phyloP scores from a whole-genome alignment of 2,329 filamentous ascomycete genomes.

The Trichoderma sp. region DNA sequence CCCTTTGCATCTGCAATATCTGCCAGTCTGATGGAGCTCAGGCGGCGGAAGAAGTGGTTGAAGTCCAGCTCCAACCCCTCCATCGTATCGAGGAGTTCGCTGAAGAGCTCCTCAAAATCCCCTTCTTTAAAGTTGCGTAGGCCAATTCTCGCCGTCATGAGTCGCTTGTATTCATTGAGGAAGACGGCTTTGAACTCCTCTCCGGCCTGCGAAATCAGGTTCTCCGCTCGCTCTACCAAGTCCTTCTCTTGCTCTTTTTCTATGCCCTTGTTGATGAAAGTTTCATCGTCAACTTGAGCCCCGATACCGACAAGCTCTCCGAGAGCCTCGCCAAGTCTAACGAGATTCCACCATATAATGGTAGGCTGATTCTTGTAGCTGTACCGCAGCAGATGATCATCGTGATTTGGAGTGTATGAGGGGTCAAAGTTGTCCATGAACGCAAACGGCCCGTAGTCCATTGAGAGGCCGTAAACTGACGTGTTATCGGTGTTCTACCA shows the following conservation, averaged over 20 bases:
- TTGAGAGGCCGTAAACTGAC: constrained; percentile 81
- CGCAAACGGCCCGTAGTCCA: constrained; percentile 96
- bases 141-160: constrained; percentile 81
- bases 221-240: constrained; percentile 80
- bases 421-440: constrained; percentile 98
- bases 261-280: constrained; percentile 74
- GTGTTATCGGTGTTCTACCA: constrained; percentile 89
- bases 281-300: constrained; percentile 66
- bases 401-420: constrained; percentile 92
- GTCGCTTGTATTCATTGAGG: constrained; percentile 80
- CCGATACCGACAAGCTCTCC: constrained; percentile 87
- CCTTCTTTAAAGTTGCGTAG: constrained; percentile 67
- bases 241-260: constrained; percentile 61
- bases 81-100: constrained; percentile 78
- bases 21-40: constrained; percentile 64
- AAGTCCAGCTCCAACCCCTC: constrained; percentile 87
- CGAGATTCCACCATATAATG: constrained; percentile 98
- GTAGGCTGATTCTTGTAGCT: constrained; percentile 92
- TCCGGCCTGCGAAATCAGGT: constrained; percentile 74
- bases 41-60: constrained; percentile 85
- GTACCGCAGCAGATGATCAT: constrained; percentile 85
- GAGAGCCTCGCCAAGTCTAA: constrained; percentile 83
- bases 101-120: constrained; percentile 82
- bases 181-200: constrained; percentile 91
- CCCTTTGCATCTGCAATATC: constrained; percentile 67